Base-by-base conservation (phyloP, 2,329 filamentous ascomycete genomes). In the Ambrosiella beaveri region DNA sequence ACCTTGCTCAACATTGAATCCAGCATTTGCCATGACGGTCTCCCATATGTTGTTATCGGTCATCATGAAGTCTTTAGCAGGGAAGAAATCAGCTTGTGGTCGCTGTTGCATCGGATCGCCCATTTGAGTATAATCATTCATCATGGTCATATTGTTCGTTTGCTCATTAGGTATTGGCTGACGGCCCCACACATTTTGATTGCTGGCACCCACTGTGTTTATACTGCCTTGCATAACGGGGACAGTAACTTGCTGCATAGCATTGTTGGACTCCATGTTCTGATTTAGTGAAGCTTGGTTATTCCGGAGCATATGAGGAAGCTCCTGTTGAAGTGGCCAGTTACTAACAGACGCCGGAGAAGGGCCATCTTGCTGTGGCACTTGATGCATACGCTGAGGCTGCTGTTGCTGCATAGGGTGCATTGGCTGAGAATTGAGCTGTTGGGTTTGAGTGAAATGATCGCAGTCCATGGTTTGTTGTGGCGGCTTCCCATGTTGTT, bases 41-140 rank as follows among this genome's bases (percentile, higher is more conserved):
- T 63, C 62, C 66, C 67, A 69, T 7, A 64, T 61, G 7, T 64
- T 62, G 35, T 68, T 63, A 38, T 67, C 63, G 6, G 27, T 41
- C 15, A 61, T 59, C 3, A 60, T 44, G n/a, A 61, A 60, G 9
- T 60, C 59, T 7, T 60, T 56, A 13, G 49, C 36, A 11, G 39
- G 39, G 5, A 60, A 47, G 38, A 37, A 57, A 12, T 57, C 58
- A 36, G 51, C 38, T 39, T 59, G 57, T 13, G 52, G 57, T 45
- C 56, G 57, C 6, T 27, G 17, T 35, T 55, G 53, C 3, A 44
- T 11, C 15, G 53, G 17, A 15, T 41, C 40, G n/a, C 19, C 38
- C 37, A 44, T 44, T 6, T 27, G 38, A 15, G 38, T 7, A 44
- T 55, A 55, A 11, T 38, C 38, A 37, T 44, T 44, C 15, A 55